Percentiles rank a stretch among this genome's conserved stretches.
These are phyloP conservation scores for Alternaria sp. DNA, from an alignment of 2,329 filamentous ascomycete species.

Conservation along the genomic window DNA sequence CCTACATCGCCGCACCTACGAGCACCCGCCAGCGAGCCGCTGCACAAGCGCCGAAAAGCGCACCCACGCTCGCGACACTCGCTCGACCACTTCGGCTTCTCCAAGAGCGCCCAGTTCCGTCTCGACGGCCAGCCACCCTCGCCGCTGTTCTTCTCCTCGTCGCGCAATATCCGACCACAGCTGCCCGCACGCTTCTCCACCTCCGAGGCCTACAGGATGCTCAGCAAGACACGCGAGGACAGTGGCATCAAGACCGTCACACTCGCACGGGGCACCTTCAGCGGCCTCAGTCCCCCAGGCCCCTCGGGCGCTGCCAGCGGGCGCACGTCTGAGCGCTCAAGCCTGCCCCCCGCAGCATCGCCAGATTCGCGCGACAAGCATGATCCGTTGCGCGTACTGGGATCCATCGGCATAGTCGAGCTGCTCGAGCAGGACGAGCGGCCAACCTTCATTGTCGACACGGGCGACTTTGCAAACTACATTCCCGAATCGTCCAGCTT, in stretches of 20 bases:
- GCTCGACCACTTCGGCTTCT: slow-evolving; percentile 45
- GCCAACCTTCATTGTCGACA: slow-evolving; percentile 77
- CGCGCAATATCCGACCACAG: slow-evolving; percentile 49
- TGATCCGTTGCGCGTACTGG: slow-evolving; percentile 63
- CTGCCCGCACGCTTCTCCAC: slow-evolving; percentile 63
- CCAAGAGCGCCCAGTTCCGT: slow-evolving; percentile 23
- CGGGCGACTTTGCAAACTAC: slow-evolving; percentile 64
- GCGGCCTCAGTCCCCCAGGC: slow-evolving; percentile 44
- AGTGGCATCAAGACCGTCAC: slow-evolving; percentile 59
- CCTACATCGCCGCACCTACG: background rate
- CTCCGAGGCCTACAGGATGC: slow-evolving; percentile 62
- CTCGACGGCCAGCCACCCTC: slow-evolving; percentile 50
- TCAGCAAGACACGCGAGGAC: slow-evolving; percentile 60
- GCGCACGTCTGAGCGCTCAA: slow-evolving; percentile 61
- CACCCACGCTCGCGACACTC: slow-evolving; percentile 39
- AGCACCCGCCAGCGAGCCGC: slow-evolving; percentile 35
- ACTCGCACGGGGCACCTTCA: slow-evolving; percentile 56
- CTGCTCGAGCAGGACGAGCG: slow-evolving; percentile 77
- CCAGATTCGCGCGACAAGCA: slow-evolving; percentile 58
- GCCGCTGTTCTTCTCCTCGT: slow-evolving; percentile 61
- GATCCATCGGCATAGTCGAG: slow-evolving; percentile 71
- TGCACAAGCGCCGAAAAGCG: slow-evolving; percentile 44
- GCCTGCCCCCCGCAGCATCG: slow-evolving; percentile 56
- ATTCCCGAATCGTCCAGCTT: slow-evolving; percentile 57
- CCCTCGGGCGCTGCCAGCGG: slow-evolving; percentile 60